These are phyloP conservation scores for Aspergillus biplanus DNA, from an alignment of 495 filamentous ascomycete species.

Conservation along the genomic window DNA sequence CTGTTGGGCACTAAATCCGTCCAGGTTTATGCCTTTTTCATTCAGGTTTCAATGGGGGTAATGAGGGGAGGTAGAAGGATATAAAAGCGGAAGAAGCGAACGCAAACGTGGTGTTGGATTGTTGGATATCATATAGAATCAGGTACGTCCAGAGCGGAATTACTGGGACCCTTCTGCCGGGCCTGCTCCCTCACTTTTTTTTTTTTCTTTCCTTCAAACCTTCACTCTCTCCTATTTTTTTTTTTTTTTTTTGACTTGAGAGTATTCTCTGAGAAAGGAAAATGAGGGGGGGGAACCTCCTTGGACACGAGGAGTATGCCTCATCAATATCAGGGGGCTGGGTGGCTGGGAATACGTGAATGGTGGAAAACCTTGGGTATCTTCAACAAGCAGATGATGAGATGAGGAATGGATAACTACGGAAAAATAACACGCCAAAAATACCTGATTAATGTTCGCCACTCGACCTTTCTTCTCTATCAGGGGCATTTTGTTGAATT, in stretches of 20 bases:
- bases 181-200: constrained; percentile 1
- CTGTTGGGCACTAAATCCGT: constrained; percentile 23
- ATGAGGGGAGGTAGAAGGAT: constrained; percentile 11
- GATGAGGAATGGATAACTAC: constrained; percentile 20
- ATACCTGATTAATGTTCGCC: neutral
- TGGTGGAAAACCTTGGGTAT: constrained; percentile 23
- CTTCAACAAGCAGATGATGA: constrained; percentile 23
- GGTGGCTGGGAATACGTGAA: constrained; percentile 45
- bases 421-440: constrained; percentile 8
- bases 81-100: constrained; percentile 19
- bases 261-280: constrained; percentile 4
- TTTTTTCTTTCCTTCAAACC: constrained; percentile 3
- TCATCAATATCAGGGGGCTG: constrained; percentile 31
- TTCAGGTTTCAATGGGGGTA: neutral
- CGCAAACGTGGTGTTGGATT: constrained; percentile 6
- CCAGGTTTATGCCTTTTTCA: neutral
- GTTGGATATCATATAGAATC: constrained; percentile 10
- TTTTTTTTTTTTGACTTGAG: neutral
- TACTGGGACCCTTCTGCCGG: neutral
- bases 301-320: neutral
- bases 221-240: constrained; percentile 2
- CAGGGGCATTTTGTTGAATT: neutral
- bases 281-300: neutral
- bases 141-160: constrained; percentile 1
- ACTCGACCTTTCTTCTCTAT: neutral